These are phyloP conservation scores for Sequoiadendron giganteum DNA, from an alignment of 75 land plant species.

Conservation along the genomic window DNA sequence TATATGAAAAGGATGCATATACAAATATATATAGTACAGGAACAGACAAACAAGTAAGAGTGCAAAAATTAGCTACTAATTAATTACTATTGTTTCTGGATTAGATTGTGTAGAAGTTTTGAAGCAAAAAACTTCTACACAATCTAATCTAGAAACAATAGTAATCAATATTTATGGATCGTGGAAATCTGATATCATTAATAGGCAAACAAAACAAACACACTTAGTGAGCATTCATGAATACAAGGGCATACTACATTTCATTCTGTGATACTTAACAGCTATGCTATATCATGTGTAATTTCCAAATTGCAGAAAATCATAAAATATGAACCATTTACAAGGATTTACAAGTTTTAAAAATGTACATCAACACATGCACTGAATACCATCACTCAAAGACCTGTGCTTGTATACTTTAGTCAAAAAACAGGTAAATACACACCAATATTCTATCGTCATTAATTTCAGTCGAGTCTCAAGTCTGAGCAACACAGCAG, in stretches of 20 bases:
- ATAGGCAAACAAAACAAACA: not conserved
- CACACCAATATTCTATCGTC: conserved; percentile 49
- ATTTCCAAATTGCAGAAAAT: not conserved
- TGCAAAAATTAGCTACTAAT: not conserved
- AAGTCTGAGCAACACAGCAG: conserved; percentile 38
- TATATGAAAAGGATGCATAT: not conserved
- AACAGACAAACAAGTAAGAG: not conserved
- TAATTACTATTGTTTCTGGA: no score
- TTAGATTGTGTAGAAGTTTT: no score
- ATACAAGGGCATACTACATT: not conserved
- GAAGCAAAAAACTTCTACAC: no score
- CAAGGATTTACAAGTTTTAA: not conserved
- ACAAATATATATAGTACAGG: not conserved
- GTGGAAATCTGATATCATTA: no score
- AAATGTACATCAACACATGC: not conserved
- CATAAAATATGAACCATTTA: not conserved
- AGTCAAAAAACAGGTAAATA: conserved; percentile 1
- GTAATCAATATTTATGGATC: no score
- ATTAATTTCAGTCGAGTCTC: conserved; percentile 43
- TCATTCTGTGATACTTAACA: not conserved
- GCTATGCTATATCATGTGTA: not conserved
- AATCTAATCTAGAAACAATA: no score
- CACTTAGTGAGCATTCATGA: not conserved
- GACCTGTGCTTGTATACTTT: not conserved
- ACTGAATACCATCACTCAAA: not conserved